Percentiles rank a stretch among this genome's conserved stretches.
These are phyloP conservation scores for Xylaria cubensis DNA, from an alignment of 495 filamentous ascomycete genomes.

Conservation along the genomic window DNA sequence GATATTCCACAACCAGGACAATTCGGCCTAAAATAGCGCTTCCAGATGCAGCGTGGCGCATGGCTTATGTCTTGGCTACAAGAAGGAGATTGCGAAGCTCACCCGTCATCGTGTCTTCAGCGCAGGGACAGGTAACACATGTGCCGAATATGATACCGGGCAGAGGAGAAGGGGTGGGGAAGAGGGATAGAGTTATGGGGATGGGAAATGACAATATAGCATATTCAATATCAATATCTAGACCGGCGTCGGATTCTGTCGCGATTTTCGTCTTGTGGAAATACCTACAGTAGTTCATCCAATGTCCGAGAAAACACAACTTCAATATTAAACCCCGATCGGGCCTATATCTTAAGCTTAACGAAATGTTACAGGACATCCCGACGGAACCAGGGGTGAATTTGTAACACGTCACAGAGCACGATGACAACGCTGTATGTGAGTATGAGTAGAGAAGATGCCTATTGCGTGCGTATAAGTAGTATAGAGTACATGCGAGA, in stretches of 20 bases:
- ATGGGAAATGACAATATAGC: neutral
- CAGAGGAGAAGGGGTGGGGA: neutral
- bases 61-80: slow-evolving; percentile 19
- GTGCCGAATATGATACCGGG: neutral
- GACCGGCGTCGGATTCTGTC: too few species aligned
- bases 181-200: neutral
- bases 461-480: slow-evolving; percentile 19
- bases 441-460: neutral
- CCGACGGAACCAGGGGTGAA: neutral
- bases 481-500: neutral
- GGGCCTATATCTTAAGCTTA: slow-evolving; percentile 5
- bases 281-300: neutral
- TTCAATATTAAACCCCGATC: slow-evolving; percentile 9
- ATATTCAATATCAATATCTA: too few species aligned
- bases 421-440: slow-evolving; percentile 3
- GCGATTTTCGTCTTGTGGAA: neutral
- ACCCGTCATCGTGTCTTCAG: slow-evolving; percentile 2
- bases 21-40: slow-evolving; percentile 10
- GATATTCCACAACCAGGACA: slow-evolving; percentile 22
- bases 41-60: slow-evolving; percentile 17
- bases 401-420: slow-evolving; percentile 5
- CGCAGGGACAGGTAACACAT: neutral
- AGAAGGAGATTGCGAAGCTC: slow-evolving; percentile 25
- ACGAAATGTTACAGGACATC: neutral
- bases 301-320: neutral